Evolutionary conservation across 345 rosid species (phyloP), one percentile per base, ranked within the genome.

Genomic region (Capsella bursapastoris): DNA sequence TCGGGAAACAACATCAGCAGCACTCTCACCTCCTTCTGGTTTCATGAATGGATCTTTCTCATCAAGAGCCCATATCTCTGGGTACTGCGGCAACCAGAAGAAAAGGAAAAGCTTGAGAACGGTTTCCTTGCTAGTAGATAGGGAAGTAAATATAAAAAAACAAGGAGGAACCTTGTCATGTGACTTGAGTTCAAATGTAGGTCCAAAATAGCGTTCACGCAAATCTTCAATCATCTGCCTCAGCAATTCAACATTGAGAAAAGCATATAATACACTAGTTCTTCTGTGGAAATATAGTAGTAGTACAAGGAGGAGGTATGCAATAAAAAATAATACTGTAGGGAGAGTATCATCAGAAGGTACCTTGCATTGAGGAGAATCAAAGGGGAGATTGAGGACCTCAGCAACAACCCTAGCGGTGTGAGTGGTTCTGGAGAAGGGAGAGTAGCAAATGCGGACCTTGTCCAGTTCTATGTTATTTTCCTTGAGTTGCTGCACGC

Each of bases 151-250:
- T 18, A 43, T 47, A 6, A 32, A 11, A 15, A 0, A 35, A 8
- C 8, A 27, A 53, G 3, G 45, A 57, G 79, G 78, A 75, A 88
- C 98, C 82, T 86, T 91, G 13, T 95, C 97, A 84, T 91, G 97
- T 1, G 96, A 86, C 79, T 63, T 78, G 35, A 95, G 90, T 78
- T 95, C 96, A 80, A 84, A 90, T 5, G 84, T 64, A 77, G 96
- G 97, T 65, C 99, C 99, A 64, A 95, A 95, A 62, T 85, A 91
- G 75, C 97, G 96, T 79, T 95, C 96, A 41, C 92, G 86, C 56
- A 95, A 90, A 87, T 85, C 87, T 78, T 86, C 91, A 44, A 91
- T 78, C 75, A 85, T 86, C 93, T 95, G 82, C 6, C 5, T 16
- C 40, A 74, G 25, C 13, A 66, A 29, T 2, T 3, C 12, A 38